Conservation (phyloP, 257 asterid species). For the Nicotiana obtusifolia region DNA sequence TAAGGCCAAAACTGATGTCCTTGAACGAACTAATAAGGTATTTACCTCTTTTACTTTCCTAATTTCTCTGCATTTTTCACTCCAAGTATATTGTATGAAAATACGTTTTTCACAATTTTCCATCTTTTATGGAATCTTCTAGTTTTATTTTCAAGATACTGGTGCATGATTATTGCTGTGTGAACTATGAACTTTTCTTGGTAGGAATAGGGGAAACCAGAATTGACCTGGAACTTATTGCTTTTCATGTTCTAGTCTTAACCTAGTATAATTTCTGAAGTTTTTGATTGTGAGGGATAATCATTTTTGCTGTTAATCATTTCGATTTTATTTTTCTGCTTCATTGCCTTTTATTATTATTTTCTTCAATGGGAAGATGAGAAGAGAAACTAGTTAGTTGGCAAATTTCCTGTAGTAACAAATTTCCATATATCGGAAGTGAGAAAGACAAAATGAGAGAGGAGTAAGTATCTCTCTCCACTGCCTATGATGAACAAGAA, state of each 20-base stretch:
- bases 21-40: slow-evolving; percentile 84
- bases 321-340: neutral
- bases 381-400: too few relatives aligned
- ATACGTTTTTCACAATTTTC: too few relatives aligned
- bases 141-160: neutral
- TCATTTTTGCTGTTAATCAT: neutral
- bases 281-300: too few relatives aligned
- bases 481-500: neutral
- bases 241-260: too few relatives aligned
- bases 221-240: too few relatives aligned
- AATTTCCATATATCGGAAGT: neutral
- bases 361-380: too few relatives aligned
- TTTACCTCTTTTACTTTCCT: neutral
- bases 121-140: neutral
- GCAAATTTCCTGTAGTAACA: neutral
- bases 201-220: too few relatives aligned
- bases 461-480: neutral
- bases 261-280: too few relatives aligned
- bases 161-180: too few relatives aligned
- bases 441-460: neutral
- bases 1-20: slow-evolving; percentile 78
- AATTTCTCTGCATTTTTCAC: neutral
- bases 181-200: too few relatives aligned
- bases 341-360: too few relatives aligned
- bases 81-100: neutral